Percentiles rank a stretch among this genome's conserved stretches.
phyloP scores from a whole-genome alignment of 2,329 filamentous ascomycete species.

The Aspergillus carbonarius region DNA sequence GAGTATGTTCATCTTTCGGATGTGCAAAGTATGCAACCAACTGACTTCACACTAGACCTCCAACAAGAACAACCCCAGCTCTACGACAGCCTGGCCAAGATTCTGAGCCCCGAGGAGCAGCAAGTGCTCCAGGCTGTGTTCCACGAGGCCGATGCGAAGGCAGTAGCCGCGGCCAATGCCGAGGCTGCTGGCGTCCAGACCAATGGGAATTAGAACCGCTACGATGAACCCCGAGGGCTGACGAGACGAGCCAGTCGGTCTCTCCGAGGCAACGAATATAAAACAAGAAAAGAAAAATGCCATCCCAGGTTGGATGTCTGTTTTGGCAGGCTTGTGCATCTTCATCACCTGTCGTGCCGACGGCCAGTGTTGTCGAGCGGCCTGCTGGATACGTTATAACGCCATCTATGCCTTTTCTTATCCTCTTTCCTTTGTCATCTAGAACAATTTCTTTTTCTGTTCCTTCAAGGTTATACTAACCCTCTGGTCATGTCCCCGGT shows the following conservation, averaged over 20 bases:
- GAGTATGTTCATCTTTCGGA: constrained; percentile 59
- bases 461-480: constrained; percentile 16
- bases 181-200: constrained; percentile 34
- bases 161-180: constrained; percentile 41
- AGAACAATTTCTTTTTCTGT: constrained; percentile 14
- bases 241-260: constrained; percentile 22
- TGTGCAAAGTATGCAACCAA: constrained; percentile 23
- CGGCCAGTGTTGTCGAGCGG: constrained; percentile 11
- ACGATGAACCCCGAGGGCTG: constrained; percentile 17
- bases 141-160: constrained; percentile 64
- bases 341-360: constrained; percentile 15
- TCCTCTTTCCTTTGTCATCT: constrained; percentile 15
- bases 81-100: constrained; percentile 76
- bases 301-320: constrained; percentile 17
- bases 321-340: constrained; percentile 12
- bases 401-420: constrained; percentile 24
- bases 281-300: constrained; percentile 13
- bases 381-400: constrained; percentile 27
- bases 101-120: constrained; percentile 78
- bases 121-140: constrained; percentile 76
- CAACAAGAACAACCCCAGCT: constrained; percentile 89
- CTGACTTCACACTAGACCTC: constrained; percentile 59
- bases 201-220: constrained; percentile 34
- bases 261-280: constrained; percentile 16
- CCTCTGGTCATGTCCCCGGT: constrained; percentile 22